Conservation (phyloP, 768 basidiomycete genomes). For the Plicaturopsis crispa region DNA sequence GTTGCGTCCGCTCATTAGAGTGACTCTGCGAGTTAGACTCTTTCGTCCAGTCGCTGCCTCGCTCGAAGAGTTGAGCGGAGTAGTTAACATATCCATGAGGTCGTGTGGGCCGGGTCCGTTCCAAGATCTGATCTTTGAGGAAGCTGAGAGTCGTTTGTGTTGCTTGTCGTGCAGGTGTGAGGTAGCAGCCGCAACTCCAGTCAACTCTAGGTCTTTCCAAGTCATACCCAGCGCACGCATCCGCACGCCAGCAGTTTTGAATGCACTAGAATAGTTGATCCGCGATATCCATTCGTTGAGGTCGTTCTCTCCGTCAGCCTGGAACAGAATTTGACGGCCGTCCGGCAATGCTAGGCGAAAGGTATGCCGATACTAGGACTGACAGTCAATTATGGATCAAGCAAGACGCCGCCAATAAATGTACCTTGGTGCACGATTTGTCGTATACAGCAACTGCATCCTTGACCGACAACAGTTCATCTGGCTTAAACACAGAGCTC, state of each 20-base stretch:
- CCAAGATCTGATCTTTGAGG: conserved; percentile 28
- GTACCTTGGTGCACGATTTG: conserved; percentile 67
- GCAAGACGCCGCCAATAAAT: conserved; percentile 10
- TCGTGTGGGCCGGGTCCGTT: conserved; percentile 32
- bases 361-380: conserved; percentile 52
- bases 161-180: conserved; percentile 64
- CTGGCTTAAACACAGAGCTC: conserved; percentile 55
- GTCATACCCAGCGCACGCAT: conserved; percentile 75
- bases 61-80: conserved; percentile 13
- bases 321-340: conserved; percentile 78
- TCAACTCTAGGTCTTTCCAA: conserved; percentile 61
- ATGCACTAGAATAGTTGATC: conserved; percentile 92
- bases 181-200: conserved; percentile 79
- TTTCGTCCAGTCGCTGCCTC: conserved; percentile 15
- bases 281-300: conserved; percentile 85
- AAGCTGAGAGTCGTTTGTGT: conserved; percentile 3
- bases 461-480: conserved; percentile 76
- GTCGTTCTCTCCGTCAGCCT: conserved; percentile 59
- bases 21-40: conserved; percentile 19
- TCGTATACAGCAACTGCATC: conserved; percentile 80
- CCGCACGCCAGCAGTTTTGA: conserved; percentile 76
- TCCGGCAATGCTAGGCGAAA: conserved; percentile 73
- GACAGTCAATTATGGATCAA: background rate
- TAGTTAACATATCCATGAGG: conserved; percentile 34
- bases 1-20: conserved; percentile 18